Evolutionary conservation across 1,139 yeast species (phyloP).

Genomic region (Nakaseomyces sp.): DNA sequence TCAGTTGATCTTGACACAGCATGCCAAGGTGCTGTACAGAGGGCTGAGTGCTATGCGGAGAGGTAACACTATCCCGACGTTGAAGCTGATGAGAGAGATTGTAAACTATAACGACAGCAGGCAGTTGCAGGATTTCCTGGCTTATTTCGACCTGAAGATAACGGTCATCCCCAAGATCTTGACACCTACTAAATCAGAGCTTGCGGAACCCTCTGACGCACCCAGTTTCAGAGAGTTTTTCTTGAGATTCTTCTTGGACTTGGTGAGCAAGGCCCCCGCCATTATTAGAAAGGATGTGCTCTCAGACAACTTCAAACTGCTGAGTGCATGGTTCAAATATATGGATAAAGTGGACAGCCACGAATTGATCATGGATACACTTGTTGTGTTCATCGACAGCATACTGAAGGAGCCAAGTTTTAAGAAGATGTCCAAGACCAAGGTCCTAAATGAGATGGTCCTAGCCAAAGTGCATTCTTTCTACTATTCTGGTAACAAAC

Average conservation of each 20-base stretch:
- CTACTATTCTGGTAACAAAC: slow-evolving; percentile 37
- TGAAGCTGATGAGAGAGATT: slow-evolving; percentile 47
- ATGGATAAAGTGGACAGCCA: slow-evolving; percentile 47
- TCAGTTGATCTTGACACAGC: slow-evolving; percentile 44
- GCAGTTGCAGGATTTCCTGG: slow-evolving; percentile 48
- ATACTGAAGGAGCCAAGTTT: slow-evolving; percentile 55
- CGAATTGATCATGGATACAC: slow-evolving; percentile 35
- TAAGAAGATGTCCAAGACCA: slow-evolving; percentile 62
- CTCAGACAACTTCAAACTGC: slow-evolving; percentile 46
- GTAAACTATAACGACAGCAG: slow-evolving; percentile 43
- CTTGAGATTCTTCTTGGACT: slow-evolving; percentile 50
- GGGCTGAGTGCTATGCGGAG: slow-evolving; percentile 54
- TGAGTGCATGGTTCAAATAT: slow-evolving; percentile 57
- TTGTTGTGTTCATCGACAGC: slow-evolving; percentile 42
- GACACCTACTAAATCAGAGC: slow-evolving; percentile 43
- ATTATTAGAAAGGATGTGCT: slow-evolving; percentile 56
- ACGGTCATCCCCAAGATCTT: slow-evolving; percentile 55
- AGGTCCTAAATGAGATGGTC: slow-evolving; percentile 71
- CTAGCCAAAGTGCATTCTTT: slow-evolving; percentile 50
- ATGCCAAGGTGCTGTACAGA: slow-evolving; percentile 59
- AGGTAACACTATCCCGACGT: slow-evolving; percentile 51
- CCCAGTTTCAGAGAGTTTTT: slow-evolving; percentile 34
- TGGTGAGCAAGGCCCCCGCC: slow-evolving; percentile 43
- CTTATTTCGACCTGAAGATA: slow-evolving; percentile 59
- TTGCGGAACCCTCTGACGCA: slow-evolving; percentile 26